Evolutionary conservation across 805 yeast genomes (phyloP), one percentile per base, ranked within the genome.

Genomic region (Isabelozyma pseudorhagii): DNA sequence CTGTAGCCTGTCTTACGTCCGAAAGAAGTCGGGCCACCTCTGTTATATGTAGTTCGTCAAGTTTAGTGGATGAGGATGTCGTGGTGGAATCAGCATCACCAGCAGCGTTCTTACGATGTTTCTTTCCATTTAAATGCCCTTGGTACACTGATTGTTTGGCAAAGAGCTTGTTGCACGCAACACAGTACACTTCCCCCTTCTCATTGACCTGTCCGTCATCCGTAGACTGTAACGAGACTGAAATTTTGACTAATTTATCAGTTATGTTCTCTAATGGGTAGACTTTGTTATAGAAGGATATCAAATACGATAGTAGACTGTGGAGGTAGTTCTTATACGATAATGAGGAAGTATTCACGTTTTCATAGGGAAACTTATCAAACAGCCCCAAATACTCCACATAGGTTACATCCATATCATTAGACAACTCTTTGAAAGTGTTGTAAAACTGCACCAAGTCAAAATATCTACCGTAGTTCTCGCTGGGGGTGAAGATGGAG

Each of bases 41-140:
- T 6, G 60, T 63, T 17, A 83, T 64, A 38, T 67, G 57, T 53
- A 60, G 72, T 53, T 81, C 84, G n/a, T 64, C 56, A 7, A 55
- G 40, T 18, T 11, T 9, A 29, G 18, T 13, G 48, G 36, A 31
- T 1, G 36, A 9, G n/a, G 36, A 31, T 4, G 7, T 10, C 9
- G 36, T 4, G 36, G 1, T 31, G 36, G 5, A 21, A 21, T 21
- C 25, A 6, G 25, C 6, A 21, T 15, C 17, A 15, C 17, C 17
- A 21, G 36, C 36, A 31, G 56, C 61, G 38, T 81, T 81, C 55
- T 82, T 85, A 49, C 75, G 68, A 62, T 93, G 97, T 56, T 84
- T 85, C 61, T 87, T 88, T 1, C 97, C 96, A 1, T 58, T 51
- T 25, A 89, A 64, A 72, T 93, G 97, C 3, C 80, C 83, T 4